Evolutionary conservation across 805 yeast genomes (phyloP).

Genomic region (Candida dendrica): DNA sequence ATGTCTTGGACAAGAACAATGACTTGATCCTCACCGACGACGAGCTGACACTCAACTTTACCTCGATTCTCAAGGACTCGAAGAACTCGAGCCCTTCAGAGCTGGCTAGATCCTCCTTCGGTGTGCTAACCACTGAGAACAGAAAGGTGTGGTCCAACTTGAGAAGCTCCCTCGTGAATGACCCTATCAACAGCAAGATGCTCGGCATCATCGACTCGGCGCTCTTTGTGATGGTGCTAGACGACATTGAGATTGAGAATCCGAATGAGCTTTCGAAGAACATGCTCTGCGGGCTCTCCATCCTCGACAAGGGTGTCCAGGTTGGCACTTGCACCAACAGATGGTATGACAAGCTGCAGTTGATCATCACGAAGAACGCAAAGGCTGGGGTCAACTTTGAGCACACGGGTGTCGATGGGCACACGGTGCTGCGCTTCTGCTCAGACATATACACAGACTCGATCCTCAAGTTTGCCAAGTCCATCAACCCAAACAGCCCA

Average conservation of each 20-base stretch:
- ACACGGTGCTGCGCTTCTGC: conserved; percentile 81
- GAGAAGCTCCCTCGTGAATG: conserved; percentile 43
- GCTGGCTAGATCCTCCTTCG: conserved; percentile 78
- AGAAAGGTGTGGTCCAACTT: conserved; percentile 81
- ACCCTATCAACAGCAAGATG: conserved; percentile 58
- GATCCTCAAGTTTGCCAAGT: conserved; percentile 75
- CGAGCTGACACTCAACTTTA: conserved; percentile 68
- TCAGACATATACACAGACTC: conserved; percentile 90
- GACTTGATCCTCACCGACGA: conserved; percentile 67
- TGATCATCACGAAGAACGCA: conserved; percentile 81
- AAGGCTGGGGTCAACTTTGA: conserved; percentile 92
- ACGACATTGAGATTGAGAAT: conserved; percentile 59
- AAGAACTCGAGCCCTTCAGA: conserved; percentile 41
- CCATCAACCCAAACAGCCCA: conserved; percentile 66
- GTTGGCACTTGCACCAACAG: conserved; percentile 91
- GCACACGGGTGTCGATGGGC: conserved; percentile 94
- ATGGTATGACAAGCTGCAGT: conserved; percentile 90
- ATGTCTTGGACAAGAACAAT: conserved; percentile 69
- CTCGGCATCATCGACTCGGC: conserved; percentile 74
- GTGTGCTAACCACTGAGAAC: conserved; percentile 85
- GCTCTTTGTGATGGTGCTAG: conserved; percentile 75
- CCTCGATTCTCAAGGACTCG: conserved; percentile 73
- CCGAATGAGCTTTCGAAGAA: conserved; percentile 67
- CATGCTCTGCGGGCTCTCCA: conserved; percentile 81
- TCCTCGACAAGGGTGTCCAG: conserved; percentile 77